These are phyloP conservation scores for Pseudogymnoascus sp. DNA, from an alignment of 2,329 filamentous ascomycete species.

Conservation along the genomic window DNA sequence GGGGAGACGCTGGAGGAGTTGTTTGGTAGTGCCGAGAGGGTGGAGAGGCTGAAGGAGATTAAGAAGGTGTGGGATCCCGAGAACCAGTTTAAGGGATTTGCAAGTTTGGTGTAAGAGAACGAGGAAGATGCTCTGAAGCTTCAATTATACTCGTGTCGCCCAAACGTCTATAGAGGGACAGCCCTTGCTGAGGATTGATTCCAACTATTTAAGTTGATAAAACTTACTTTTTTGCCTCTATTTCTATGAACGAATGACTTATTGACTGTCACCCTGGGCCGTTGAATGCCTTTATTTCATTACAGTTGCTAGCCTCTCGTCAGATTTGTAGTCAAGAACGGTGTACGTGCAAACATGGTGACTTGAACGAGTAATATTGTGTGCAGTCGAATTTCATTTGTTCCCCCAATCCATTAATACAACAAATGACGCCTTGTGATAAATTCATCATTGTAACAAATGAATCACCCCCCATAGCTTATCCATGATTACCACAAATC, in stretches of 20 bases:
- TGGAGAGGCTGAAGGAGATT: slow-evolving; percentile 21
- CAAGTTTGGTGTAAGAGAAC: not conserved
- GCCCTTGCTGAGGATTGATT: too few relatives aligned
- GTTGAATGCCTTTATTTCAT: too few relatives aligned
- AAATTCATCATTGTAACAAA: not conserved
- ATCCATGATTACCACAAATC: too few relatives aligned
- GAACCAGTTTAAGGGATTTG: not conserved
- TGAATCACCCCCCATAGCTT: too few relatives aligned
- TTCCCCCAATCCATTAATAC: not conserved
- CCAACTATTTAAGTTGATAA: too few relatives aligned
- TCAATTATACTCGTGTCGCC: too few relatives aligned
- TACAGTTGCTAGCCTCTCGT: too few relatives aligned
- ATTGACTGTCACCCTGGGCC: too few relatives aligned
- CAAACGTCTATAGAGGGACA: too few relatives aligned
- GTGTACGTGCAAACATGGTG: not conserved
- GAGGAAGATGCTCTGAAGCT: not conserved
- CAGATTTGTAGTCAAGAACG: too few relatives aligned
- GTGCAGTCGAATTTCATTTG: not conserved
- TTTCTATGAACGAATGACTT: too few relatives aligned
- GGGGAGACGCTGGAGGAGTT: not conserved
- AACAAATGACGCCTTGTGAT: not conserved
- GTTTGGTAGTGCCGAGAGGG: not conserved
- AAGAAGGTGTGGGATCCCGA: slow-evolving; percentile 26
- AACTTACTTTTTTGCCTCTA: too few relatives aligned
- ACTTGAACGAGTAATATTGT: not conserved